Percentiles rank a stretch among this genome's conserved stretches.
These are phyloP conservation scores for Avicennia marina DNA, from an alignment of 257 asterid species.

Conservation along the genomic window DNA sequence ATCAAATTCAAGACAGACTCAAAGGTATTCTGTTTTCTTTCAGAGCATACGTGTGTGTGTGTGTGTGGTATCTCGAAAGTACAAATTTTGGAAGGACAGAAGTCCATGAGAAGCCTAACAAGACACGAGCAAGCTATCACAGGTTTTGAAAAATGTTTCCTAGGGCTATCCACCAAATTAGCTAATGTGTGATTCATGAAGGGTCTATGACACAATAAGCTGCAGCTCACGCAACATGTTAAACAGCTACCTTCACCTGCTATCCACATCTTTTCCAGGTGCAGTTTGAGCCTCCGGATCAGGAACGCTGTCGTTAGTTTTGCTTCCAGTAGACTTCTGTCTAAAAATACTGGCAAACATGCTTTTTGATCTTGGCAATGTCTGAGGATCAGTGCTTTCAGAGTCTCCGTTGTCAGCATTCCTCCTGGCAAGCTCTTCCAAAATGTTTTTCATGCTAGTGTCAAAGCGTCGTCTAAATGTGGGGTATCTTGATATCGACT, in stretches of 20 bases:
- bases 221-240: too few relatives aligned
- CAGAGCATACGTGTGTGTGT: too few relatives aligned
- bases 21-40: too few relatives aligned
- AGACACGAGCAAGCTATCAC: too few relatives aligned
- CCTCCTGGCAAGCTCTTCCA: constrained; percentile 62
- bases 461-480: constrained; percentile 87
- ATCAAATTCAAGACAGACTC: too few relatives aligned
- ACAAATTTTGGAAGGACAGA: too few relatives aligned
- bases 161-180: too few relatives aligned
- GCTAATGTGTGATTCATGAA: too few relatives aligned
- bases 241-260: constrained; percentile 26
- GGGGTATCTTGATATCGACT: constrained; percentile 79
- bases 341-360: constrained; percentile 54
- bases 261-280: constrained; percentile 40
- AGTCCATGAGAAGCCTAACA: too few relatives aligned
- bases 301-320: constrained; percentile 24
- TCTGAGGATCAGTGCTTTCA: too few relatives aligned
- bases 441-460: constrained; percentile 40
- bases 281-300: constrained; percentile 41
- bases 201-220: too few relatives aligned
- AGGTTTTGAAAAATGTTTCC: not conserved
- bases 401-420: constrained; percentile 29
- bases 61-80: too few relatives aligned
- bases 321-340: constrained; percentile 43
- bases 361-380: constrained; percentile 51